Evolutionary conservation across 2,329 filamentous ascomycete species (phyloP), one percentile per base, ranked within the genome.

Genomic region (Epichloe amarillans): DNA sequence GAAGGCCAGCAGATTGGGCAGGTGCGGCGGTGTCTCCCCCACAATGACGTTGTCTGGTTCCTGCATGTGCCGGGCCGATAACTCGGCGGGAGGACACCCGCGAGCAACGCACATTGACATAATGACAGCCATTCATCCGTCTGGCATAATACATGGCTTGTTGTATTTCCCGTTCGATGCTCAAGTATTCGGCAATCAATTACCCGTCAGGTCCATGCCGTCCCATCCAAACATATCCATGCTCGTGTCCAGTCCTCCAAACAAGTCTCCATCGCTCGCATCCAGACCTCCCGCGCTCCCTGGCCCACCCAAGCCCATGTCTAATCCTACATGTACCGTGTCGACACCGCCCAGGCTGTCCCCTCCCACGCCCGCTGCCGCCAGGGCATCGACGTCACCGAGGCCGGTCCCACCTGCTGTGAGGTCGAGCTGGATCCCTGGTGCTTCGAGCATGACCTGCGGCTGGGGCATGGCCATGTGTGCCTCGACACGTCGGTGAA

Each of bases 401-500:
- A 75, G 60, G 54, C 63, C 56, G 2, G 60, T 55, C 0, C 69
- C 62, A 17, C 67, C 68, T 8, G 64, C 67, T 49, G 66, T 66
- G 4, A 73, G 56, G 36, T 63, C 67, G 5, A 75, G 62, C 12
- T 61, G 62, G 48, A 76, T 66, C 38, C 69, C 70, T 4, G 62
- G 61, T 23, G 62, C 62, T 43, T 71, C 69, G 17, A 76, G 64
- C 57, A 76, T 70, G 2, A 64, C 58, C 49, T 68, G 66, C 3
- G 66, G 59, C 49, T 66, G 65, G 21, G 67, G 65, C 58, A 61
- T 65, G 36, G 69, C 68, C 69, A 85, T 74, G 60, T 84, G 82
- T n/a, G 76, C 73, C 64, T 87, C 82, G 11, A 86, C 81, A 2
- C 74, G 72, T 26, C 82, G 72, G 61, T 83, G 71, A 7, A 86